Evolutionary conservation across 768 basidiomycete species (phyloP).

Genomic region (Hebeloma cylindrosporum): DNA sequence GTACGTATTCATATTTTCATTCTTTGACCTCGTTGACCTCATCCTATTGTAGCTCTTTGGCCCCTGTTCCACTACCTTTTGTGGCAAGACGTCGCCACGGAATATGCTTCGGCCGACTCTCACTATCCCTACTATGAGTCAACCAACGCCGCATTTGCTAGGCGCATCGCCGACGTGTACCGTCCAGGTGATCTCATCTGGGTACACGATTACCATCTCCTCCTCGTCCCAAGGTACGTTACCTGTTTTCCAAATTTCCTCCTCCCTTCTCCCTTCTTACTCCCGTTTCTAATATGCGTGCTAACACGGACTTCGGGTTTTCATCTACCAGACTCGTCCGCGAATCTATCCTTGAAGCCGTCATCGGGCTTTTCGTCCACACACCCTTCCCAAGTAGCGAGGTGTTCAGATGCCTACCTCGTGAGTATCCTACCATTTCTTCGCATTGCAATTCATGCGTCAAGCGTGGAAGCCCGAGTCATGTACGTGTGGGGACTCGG

Average conservation of each 20-base stretch:
- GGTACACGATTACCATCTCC: slow-evolving; percentile 95
- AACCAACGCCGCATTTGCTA: slow-evolving; percentile 85
- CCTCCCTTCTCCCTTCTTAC: slow-evolving; percentile 8
- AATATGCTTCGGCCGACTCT: slow-evolving; percentile 81
- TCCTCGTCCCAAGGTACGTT: slow-evolving; percentile 72
- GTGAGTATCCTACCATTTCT: slow-evolving; percentile 43
- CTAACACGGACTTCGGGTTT: slow-evolving; percentile 2
- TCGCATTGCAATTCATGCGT: too few relatives aligned
- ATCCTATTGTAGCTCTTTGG: slow-evolving; percentile 71
- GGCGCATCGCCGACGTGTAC: slow-evolving; percentile 70
- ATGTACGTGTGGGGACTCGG: too few relatives aligned
- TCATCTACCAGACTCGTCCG: slow-evolving; percentile 58
- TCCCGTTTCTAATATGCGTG: slow-evolving; percentile 4
- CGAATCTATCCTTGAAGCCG: slow-evolving; percentile 61
- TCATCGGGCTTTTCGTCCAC: slow-evolving; percentile 92
- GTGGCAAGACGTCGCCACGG: slow-evolving; percentile 94
- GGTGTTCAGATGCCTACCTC: slow-evolving; percentile 90
- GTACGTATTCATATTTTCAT: slow-evolving; percentile 41
- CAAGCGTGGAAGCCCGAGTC: too few relatives aligned
- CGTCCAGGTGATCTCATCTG: slow-evolving; percentile 89
- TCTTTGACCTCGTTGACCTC: neutral
- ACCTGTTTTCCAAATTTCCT: neutral
- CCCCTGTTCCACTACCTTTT: slow-evolving; percentile 98
- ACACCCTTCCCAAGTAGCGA: slow-evolving; percentile 98
- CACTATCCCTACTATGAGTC: slow-evolving; percentile 80